phyloP scores from a whole-genome alignment of 2,329 filamentous ascomycete genomes.

The Sporothrix pallida region DNA sequence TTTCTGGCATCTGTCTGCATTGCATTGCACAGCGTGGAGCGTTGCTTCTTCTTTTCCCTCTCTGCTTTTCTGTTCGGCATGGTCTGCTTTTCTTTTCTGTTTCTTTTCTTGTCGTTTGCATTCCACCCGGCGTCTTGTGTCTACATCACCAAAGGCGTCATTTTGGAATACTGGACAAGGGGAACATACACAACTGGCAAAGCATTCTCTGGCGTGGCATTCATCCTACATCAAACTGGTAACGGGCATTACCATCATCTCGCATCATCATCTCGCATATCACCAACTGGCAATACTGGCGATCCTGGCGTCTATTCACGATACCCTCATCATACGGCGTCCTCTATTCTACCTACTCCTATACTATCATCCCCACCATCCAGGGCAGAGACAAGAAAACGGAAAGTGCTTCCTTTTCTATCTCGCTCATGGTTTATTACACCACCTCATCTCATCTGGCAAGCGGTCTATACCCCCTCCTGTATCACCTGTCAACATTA shows the following conservation, averaged over 20 bases:
- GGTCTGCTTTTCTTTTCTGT: neutral
- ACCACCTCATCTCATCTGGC: slow-evolving; percentile 6
- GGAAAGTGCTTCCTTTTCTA: slow-evolving; percentile 26
- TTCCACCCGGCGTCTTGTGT: slow-evolving; percentile 16
- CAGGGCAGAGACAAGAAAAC: neutral
- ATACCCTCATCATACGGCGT: too few relatives aligned
- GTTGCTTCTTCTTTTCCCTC: neutral
- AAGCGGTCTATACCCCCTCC: neutral
- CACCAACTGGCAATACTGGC: slow-evolving; percentile 6
- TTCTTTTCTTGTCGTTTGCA: neutral
- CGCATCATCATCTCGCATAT: neutral
- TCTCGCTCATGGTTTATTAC: too few relatives aligned
- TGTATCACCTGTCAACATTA: neutral
- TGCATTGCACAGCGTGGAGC: slow-evolving; percentile 23
- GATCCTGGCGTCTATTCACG: neutral
- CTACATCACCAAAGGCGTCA: neutral
- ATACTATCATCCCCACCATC: neutral
- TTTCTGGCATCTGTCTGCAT: slow-evolving; percentile 5
- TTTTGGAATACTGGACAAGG: neutral
- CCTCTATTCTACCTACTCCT: too few relatives aligned
- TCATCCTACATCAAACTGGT: too few relatives aligned
- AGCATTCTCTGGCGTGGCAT: slow-evolving; percentile 13
- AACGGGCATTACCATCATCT: neutral
- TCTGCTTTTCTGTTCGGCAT: neutral
- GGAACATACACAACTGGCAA: neutral